These are phyloP conservation scores for Fusarium proliferatum DNA, from an alignment of 2,329 filamentous ascomycete species.

Conservation along the genomic window DNA sequence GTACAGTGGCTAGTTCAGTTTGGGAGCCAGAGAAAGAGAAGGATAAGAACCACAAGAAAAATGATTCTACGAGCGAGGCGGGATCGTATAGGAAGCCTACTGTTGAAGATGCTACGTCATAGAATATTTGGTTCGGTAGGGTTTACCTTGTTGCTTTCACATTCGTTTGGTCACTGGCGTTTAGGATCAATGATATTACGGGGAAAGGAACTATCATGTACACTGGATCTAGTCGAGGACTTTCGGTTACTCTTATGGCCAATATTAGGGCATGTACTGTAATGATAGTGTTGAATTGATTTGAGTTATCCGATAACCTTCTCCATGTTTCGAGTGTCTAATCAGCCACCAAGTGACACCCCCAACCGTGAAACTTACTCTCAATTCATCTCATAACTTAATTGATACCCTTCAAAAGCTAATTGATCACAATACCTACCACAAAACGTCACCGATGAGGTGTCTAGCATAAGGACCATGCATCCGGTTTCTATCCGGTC, in stretches of 20 bases:
- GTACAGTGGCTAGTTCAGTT: constrained; percentile 40
- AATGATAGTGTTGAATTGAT: constrained; percentile 21
- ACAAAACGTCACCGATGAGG: constrained; percentile 9
- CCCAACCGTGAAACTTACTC: not conserved
- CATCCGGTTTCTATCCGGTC: constrained; percentile 32
- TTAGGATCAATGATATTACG: constrained; percentile 2
- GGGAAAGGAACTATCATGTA: constrained; percentile 8
- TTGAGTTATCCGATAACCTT: not conserved
- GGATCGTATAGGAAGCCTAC: constrained; percentile 42
- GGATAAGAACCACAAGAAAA: constrained; percentile 1
- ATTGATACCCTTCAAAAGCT: not conserved
- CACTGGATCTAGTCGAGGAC: not conserved
- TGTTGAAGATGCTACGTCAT: constrained; percentile 33
- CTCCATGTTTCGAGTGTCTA: not conserved
- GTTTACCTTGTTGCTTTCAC: not conserved
- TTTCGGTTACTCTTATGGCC: not conserved
- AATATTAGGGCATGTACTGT: constrained; percentile 9
- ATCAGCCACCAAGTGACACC: not conserved
- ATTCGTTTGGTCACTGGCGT: constrained; percentile 28
- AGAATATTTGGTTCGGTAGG: not conserved
- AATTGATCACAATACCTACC: not conserved
- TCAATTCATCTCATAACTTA: not conserved
- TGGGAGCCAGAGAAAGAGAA: constrained; percentile 24
- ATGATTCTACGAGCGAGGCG: constrained; percentile 28
- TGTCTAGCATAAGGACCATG: constrained; percentile 8